Conservation (phyloP, 2,329 filamentous ascomycete species). For the Colletotrichum paranaense region DNA sequence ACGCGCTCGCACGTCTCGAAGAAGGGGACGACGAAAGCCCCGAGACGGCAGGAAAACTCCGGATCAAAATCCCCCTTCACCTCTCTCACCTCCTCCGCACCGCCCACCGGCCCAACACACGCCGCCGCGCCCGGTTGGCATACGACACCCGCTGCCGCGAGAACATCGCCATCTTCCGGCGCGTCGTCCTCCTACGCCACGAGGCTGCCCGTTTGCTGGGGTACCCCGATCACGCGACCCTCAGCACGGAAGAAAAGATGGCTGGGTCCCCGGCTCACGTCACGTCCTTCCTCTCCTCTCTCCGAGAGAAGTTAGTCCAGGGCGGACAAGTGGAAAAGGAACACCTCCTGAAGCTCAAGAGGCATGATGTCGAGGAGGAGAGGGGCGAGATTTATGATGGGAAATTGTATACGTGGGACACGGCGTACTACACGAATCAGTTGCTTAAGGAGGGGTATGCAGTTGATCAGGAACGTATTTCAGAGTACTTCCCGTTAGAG, state of each 20-base stretch:
- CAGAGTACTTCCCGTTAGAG: slow-evolving; percentile 67
- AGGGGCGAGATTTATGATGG: slow-evolving; percentile 46
- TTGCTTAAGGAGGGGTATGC: slow-evolving; percentile 64
- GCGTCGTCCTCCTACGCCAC: slow-evolving; percentile 79
- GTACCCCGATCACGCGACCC: slow-evolving; percentile 80
- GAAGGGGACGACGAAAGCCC: slow-evolving; percentile 67
- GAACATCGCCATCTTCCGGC: slow-evolving; percentile 77
- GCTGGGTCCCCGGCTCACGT: slow-evolving; percentile 81
- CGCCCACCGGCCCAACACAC: slow-evolving; percentile 74
- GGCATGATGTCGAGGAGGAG: slow-evolving; percentile 52
- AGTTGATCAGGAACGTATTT: slow-evolving; percentile 64
- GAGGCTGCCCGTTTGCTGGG: slow-evolving; percentile 82
- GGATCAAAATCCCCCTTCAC: slow-evolving; percentile 84
- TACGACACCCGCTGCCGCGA: not conserved
- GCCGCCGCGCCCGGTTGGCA: slow-evolving; percentile 42
- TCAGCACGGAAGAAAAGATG: slow-evolving; percentile 87
- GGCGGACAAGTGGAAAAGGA: slow-evolving; percentile 62
- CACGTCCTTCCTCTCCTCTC: slow-evolving; percentile 65
- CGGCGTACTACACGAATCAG: slow-evolving; percentile 63
- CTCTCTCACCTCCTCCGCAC: slow-evolving; percentile 82
- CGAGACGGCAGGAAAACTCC: slow-evolving; percentile 71
- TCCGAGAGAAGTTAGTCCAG: slow-evolving; percentile 54
- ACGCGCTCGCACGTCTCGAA: slow-evolving; percentile 66
- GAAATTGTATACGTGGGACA: slow-evolving; percentile 67
- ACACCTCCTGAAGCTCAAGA: slow-evolving; percentile 62